These are phyloP conservation scores for Heterobasidion occidentale DNA, from an alignment of 1,284 basidiomycete genomes.

Conservation along the genomic window DNA sequence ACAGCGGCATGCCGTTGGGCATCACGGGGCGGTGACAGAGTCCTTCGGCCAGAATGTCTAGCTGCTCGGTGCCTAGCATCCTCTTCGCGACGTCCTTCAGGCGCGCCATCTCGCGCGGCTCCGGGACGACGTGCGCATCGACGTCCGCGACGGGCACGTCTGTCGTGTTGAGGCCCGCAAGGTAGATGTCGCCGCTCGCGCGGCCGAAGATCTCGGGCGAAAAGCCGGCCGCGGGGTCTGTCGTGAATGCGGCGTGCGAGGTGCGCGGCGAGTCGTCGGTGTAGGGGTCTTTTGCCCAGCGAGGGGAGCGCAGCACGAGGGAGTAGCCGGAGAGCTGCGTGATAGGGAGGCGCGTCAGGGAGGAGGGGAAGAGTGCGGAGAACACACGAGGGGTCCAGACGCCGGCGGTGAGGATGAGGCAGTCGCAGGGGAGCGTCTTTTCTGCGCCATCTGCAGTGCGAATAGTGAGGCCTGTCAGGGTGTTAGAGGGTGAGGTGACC, in stretches of 20 bases:
- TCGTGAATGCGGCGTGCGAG: slow-evolving; percentile 26
- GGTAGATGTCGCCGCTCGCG: slow-evolving; percentile 20
- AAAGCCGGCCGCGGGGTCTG: slow-evolving; percentile 19
- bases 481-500: slow-evolving; percentile 13
- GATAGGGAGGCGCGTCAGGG: slow-evolving; percentile 21
- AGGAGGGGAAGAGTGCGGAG: slow-evolving; percentile 35
- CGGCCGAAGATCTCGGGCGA: slow-evolving; percentile 29
- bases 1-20: slow-evolving; percentile 21
- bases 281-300: slow-evolving; percentile 12
- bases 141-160: slow-evolving; percentile 20
- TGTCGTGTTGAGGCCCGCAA: slow-evolving; percentile 27
- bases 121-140: slow-evolving; percentile 15
- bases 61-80: slow-evolving; percentile 16
- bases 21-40: slow-evolving; percentile 29
- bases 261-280: slow-evolving; percentile 10
- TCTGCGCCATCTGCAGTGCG: slow-evolving; percentile 13
- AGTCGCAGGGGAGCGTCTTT: slow-evolving; percentile 29
- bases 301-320: slow-evolving; percentile 20
- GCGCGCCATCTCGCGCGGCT: slow-evolving; percentile 8
- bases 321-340: slow-evolving; percentile 24
- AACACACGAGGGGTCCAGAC: slow-evolving; percentile 58
- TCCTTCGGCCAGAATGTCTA: slow-evolving; percentile 17
- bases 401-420: slow-evolving; percentile 48
- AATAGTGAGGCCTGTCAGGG: slow-evolving; percentile 6
- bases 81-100: slow-evolving; percentile 17